Evolutionary conservation across 179 eudicot genomes (phyloP), one percentile per base, ranked within the genome.

Genomic region (Camellia oleifera): DNA sequence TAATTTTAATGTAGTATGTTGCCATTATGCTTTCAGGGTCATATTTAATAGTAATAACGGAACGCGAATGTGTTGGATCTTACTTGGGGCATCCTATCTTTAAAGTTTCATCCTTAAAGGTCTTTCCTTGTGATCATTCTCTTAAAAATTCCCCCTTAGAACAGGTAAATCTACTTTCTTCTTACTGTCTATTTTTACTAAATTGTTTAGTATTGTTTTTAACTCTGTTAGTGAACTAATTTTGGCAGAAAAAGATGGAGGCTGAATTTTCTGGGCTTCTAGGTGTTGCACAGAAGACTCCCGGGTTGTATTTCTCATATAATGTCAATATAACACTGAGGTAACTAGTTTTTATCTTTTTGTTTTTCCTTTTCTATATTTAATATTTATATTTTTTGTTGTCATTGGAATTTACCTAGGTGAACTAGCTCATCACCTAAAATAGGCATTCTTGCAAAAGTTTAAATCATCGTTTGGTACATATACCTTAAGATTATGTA

Each of bases 211-310:
- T 64, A 75, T 71, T 81, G 66, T 56, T 69, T 69, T 60, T 69
- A 40, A 63, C 40, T 54, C 44, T 82, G 44, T 70, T 42, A 75
- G 20, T 76, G 44, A 63, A 23, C n/a, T 4, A 32, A 75, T 50
- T 83, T 79, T 86, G 78, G 81, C 97, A 96, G 99, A 96, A 90
- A 88, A 90, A 86, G 89, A 89, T 91, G 93, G 99, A 96, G 80
- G 80, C 88, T 14, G 95, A 94, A 82, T 94, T 88, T 85, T 89
- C 90, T 62, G 81, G 84, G 62, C 86, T 94, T 79, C 85, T 96
- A 72, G 88, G 80, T 84, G 82, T 88, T 74, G 97, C 95, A 58
- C 94, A 92, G 89, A 86, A 64, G 72, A 89, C 97, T 69, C 83
- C 88, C 77, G 98, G 98, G 76, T 84, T 96, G 60, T 94, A 86